phyloP scores from a whole-genome alignment of 169 alveolate species.

The Eimeria nieschulzi region DNA sequence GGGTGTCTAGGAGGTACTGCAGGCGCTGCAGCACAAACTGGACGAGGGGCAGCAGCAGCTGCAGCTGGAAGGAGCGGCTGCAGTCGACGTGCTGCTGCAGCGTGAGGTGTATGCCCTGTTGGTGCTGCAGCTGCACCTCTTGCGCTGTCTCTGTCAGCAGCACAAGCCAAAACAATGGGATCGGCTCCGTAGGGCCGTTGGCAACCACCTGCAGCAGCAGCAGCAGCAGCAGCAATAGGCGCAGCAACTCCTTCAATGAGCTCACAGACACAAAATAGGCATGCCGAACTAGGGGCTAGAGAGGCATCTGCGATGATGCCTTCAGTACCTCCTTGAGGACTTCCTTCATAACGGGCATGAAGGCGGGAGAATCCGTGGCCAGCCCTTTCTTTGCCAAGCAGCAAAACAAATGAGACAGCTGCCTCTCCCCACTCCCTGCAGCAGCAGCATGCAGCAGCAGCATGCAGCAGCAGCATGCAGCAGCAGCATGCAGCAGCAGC shows the following conservation, averaged over 20 bases:
- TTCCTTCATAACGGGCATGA: background rate
- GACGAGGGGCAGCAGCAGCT: conserved; percentile 49
- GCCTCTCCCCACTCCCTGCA: conserved; percentile 54
- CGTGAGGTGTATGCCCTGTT: conserved; percentile 28
- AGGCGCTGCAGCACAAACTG: conserved; percentile 55
- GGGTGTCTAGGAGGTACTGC: conserved; percentile 15
- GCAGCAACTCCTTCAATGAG: background rate
- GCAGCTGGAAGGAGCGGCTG: conserved; percentile 29
- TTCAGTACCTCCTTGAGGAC: background rate
- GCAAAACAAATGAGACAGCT: conserved; percentile 56
- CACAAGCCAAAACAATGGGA: conserved; percentile 27
- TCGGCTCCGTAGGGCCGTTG: conserved; percentile 10
- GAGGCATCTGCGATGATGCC: background rate
- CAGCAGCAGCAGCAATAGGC: conserved; percentile 34
- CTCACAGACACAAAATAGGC: background rate
- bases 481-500: conserved; percentile 1
- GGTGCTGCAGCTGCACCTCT: conserved; percentile 58
- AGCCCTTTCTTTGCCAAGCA: conserved; percentile 38
- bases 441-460: conserved; percentile 28
- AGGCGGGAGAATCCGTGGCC: conserved; percentile 23
- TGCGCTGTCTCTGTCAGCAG: conserved; percentile 48
- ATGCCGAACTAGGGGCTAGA: background rate
- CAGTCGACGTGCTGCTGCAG: conserved; percentile 31
- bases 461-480: background rate
- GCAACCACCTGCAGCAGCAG: conserved; percentile 46